Evolutionary conservation across 768 basidiomycete species (phyloP).

Genomic region (Solioccasus polychromus): DNA sequence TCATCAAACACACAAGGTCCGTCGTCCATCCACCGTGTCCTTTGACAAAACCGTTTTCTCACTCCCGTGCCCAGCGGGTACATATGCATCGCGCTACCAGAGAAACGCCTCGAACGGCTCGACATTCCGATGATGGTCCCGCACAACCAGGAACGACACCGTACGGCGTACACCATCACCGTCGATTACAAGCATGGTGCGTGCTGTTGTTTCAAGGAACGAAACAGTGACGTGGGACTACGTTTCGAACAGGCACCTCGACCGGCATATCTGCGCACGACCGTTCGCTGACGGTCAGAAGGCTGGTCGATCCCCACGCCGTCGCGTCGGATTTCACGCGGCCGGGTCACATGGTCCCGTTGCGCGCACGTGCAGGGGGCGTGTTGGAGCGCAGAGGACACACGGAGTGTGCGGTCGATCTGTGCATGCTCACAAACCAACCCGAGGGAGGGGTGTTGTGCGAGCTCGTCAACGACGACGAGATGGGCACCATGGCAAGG

Average conservation of each 20-base stretch:
- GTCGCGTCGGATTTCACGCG: conserved; percentile 74
- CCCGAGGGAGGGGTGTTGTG: conserved; percentile 77
- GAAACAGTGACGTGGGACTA: neutral
- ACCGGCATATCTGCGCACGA: conserved; percentile 98
- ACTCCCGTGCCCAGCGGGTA: conserved; percentile 76
- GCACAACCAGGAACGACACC: conserved; percentile 83
- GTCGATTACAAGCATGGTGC: conserved; percentile 89
- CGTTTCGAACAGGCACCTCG: conserved; percentile 59
- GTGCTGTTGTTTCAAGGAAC: neutral
- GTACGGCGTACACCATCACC: conserved; percentile 94
- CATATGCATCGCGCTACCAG: conserved; percentile 84
- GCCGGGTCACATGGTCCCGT: conserved; percentile 94
- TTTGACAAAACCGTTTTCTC: too few species aligned
- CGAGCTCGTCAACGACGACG: conserved; percentile 93
- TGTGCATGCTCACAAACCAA: conserved; percentile 72
- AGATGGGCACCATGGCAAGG: conserved; percentile 87
- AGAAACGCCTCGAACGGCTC: conserved; percentile 70
- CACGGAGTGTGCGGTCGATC: conserved; percentile 87
- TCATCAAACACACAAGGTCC: conserved; percentile 94
- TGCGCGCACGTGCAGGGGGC: conserved; percentile 84
- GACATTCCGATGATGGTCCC: conserved; percentile 94
- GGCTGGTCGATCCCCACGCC: conserved; percentile 63
- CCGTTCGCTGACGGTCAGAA: conserved; percentile 81
- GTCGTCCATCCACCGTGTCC: conserved; percentile 12
- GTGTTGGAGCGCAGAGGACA: conserved; percentile 87